Percentiles rank a stretch among this genome's conserved stretches.
These are phyloP conservation scores for Mycena sanguinolenta DNA, from an alignment of 768 basidiomycete species.

Conservation along the genomic window DNA sequence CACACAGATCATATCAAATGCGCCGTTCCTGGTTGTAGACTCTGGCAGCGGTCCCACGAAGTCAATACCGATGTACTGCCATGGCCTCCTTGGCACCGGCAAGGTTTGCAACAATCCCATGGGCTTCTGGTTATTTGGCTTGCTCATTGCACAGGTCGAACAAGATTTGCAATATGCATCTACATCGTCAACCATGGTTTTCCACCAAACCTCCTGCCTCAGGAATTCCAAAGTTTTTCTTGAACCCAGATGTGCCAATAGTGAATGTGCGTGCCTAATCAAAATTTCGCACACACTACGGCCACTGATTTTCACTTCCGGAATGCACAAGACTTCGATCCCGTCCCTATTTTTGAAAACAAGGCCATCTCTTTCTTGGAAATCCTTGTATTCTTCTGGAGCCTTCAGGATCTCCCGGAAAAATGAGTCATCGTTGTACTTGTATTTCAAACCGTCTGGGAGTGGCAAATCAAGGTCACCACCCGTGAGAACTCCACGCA, in stretches of 20 bases:
- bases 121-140: neutral
- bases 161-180: constrained; percentile 18
- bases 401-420: constrained; percentile 43
- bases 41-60: constrained; percentile 35
- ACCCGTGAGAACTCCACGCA: no score
- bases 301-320: constrained; percentile 32
- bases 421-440: constrained; percentile 33
- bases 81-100: neutral
- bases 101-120: neutral
- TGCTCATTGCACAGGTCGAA: constrained; percentile 35
- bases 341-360: constrained; percentile 30
- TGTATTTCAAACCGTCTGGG: neutral
- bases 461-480: neutral
- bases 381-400: constrained; percentile 44
- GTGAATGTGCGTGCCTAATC: constrained; percentile 51
- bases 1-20: constrained; percentile 42
- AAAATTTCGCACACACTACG: constrained; percentile 38
- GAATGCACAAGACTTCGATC: constrained; percentile 38
- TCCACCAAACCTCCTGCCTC: constrained; percentile 28
- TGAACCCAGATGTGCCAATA: constrained; percentile 51
- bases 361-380: constrained; percentile 40
- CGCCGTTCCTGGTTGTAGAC: constrained; percentile 34
- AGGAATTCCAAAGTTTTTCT: constrained; percentile 44
- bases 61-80: neutral
- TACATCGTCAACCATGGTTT: constrained; percentile 21